A percentile compares a stretch with the other conserved stretches of the same genome.
Evolutionary conservation across 2,329 filamentous ascomycete species (phyloP).

Genomic region (Boeremia exigua): DNA sequence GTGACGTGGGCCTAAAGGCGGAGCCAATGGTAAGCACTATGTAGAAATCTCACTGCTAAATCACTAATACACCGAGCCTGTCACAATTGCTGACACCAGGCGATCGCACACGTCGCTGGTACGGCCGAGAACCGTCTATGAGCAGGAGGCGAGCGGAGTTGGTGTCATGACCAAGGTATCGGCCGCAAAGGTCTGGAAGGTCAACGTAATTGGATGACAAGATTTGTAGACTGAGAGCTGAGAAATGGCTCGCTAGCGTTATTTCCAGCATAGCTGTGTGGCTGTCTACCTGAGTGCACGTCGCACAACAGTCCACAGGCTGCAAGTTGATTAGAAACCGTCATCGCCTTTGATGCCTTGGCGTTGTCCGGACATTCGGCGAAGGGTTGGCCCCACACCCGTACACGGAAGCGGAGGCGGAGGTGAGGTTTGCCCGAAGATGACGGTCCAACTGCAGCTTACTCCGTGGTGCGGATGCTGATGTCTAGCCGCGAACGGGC

Average conservation of each 20-base stretch:
- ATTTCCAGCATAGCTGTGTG: too few relatives aligned
- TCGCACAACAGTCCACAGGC: too few relatives aligned
- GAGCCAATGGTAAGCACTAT: too few relatives aligned
- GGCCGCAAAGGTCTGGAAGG: neutral
- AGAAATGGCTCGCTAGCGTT: too few relatives aligned
- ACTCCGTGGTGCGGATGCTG: neutral
- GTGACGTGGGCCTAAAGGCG: neutral
- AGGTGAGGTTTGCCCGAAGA: neutral
- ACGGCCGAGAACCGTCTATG: neutral
- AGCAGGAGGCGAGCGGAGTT: neutral
- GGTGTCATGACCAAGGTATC: neutral
- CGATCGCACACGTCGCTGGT: neutral
- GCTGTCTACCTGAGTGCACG: too few relatives aligned
- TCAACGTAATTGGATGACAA: neutral
- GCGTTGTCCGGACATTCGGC: neutral
- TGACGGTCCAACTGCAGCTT: neutral
- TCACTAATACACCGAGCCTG: neutral
- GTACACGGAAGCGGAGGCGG: neutral
- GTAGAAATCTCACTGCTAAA: too few relatives aligned
- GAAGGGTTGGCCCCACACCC: too few relatives aligned
- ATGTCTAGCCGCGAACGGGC: neutral
- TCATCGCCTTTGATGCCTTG: too few relatives aligned
- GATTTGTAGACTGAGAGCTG: too few relatives aligned
- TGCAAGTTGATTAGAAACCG: too few relatives aligned
- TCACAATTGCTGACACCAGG: neutral